Evolutionary conservation across 2,329 filamentous ascomycete species (phyloP).

Genomic region (Colletotrichum tropicale): DNA sequence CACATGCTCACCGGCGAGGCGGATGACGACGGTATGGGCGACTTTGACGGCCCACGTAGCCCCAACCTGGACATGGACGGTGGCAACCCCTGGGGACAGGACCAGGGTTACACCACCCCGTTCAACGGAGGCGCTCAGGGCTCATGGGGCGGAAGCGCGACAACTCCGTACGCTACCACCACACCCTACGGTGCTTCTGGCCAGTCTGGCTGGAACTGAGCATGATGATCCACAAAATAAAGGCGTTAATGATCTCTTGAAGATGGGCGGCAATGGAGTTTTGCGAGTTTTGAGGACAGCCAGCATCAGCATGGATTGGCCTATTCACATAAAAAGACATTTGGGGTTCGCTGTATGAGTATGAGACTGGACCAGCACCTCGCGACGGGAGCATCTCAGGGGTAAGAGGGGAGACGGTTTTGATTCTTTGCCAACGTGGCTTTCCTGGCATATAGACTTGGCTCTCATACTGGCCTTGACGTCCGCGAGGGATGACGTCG

Average conservation of each 20-base stretch:
- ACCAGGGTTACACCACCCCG: constrained; percentile 72
- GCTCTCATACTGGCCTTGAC: not conserved
- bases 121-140: constrained; percentile 64
- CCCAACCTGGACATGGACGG: constrained; percentile 67
- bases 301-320: not conserved
- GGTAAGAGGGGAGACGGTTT: not conserved
- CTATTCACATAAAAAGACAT: not conserved
- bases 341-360: not conserved
- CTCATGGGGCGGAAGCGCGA: constrained; percentile 67
- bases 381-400: not conserved
- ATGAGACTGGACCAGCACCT: not conserved
- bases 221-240: constrained; percentile 5
- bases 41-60: constrained; percentile 68
- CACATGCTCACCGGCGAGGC: constrained; percentile 61
- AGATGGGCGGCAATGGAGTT: constrained; percentile 13
- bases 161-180: constrained; percentile 47
- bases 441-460: not conserved
- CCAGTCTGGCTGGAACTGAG: constrained; percentile 53
- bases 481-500: not conserved
- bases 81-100: constrained; percentile 57
- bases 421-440: not conserved
- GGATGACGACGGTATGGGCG: constrained; percentile 61
- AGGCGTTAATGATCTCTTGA: constrained; percentile 10
- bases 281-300: not conserved
- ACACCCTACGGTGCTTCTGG: constrained; percentile 56